These are phyloP conservation scores for Cenchrus purpureus DNA, from an alignment of 176 grass and related monocot genomes.

Conservation along the genomic window DNA sequence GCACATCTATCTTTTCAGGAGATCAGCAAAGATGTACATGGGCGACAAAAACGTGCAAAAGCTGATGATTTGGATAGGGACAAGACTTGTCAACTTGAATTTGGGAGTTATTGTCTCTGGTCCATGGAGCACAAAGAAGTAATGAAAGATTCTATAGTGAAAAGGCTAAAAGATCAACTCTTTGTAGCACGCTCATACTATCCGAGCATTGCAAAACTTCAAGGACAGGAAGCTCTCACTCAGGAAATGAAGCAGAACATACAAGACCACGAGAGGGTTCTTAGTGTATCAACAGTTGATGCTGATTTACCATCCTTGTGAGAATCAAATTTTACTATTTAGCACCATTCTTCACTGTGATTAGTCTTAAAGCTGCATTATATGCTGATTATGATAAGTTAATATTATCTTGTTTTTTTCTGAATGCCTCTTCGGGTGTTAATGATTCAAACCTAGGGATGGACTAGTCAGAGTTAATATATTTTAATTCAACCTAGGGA, in stretches of 20 bases:
- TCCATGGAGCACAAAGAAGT: slow-evolving; percentile 78
- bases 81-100: slow-evolving; percentile 77
- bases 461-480: background rate
- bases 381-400: background rate
- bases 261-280: slow-evolving; percentile 78
- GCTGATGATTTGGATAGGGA: slow-evolving; percentile 56
- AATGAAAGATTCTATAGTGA: slow-evolving; percentile 67
- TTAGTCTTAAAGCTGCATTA: slow-evolving; percentile 35
- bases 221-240: slow-evolving; percentile 62
- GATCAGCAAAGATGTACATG: slow-evolving; percentile 33
- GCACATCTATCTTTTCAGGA: slow-evolving; percentile 54
- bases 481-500: background rate
- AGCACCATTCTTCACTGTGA: slow-evolving; percentile 4
- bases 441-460: slow-evolving; percentile 5
- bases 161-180: slow-evolving; percentile 77
- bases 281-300: slow-evolving; percentile 76
- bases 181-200: slow-evolving; percentile 80
- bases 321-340: slow-evolving; percentile 38
- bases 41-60: slow-evolving; percentile 42
- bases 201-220: slow-evolving; percentile 72
- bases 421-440: background rate
- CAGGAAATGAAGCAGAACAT: slow-evolving; percentile 70
- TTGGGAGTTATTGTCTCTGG: slow-evolving; percentile 98
- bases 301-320: slow-evolving; percentile 82
- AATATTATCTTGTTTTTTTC: background rate